Evolutionary conservation across 345 rosid species (phyloP), one percentile per base, ranked within the genome.

Genomic region (Gossypium anomalum): DNA sequence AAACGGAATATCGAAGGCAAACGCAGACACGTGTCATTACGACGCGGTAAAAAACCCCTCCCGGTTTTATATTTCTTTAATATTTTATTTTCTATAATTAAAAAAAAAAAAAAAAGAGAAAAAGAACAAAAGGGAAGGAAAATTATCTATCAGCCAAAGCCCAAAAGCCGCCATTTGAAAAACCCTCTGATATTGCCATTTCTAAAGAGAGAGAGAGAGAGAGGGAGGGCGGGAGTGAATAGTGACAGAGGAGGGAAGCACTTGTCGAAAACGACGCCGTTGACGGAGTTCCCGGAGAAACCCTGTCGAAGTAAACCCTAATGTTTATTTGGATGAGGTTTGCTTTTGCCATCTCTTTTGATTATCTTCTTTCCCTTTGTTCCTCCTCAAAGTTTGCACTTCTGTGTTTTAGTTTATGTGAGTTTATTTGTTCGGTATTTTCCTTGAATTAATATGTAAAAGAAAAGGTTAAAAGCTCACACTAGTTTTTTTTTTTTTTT

Each of bases 101-200:
- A 3, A 0, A 29, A 4, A 4, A 3, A 27, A 27, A 3, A 27
- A 27, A 2, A 2, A 0, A 27, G 0, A 0, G 0, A 3, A 29
- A 29, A 4, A 29, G 0, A 56, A 57, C 20, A 3, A 4, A 23
- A 4, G 0, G 63, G 10, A 44, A 51, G 11, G 23, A 29, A 70
- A 70, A 38, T 34, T 2, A 53, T 19, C 17, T 2, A 17, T 7
- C 63, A 69, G 60, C 52, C 70, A 2, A 56, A 56, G 27, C 60
- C 60, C 34, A 58, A 29, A 75, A 63, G 64, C 80, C 58, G 73
- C 76, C 79, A 69, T 76, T 74, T 71, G 71, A 7, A 51, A 57
- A 53, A 41, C 77, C 77, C 61, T 56, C 34, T 9, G 38, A 27
- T 14, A 13, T 17, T 19, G 59, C 53, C 51, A 70, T 47, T 47